A percentile compares a stretch with the other conserved stretches of the same genome.
phyloP scores from a whole-genome alignment of 129 eudicot species.

The Scalesia atractyloides region DNA sequence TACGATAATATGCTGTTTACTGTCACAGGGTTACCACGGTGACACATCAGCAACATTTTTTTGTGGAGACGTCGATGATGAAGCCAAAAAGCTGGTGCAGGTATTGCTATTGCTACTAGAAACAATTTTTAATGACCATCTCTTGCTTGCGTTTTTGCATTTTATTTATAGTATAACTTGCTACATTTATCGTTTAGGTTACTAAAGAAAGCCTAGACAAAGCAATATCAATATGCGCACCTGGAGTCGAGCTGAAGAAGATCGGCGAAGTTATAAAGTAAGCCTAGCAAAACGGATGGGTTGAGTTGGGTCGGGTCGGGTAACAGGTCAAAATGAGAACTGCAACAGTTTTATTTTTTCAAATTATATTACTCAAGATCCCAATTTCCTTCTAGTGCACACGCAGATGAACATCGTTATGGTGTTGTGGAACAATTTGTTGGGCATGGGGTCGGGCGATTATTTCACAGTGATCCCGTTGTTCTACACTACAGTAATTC shows the following conservation, averaged over 20 bases:
- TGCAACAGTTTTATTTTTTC: background rate
- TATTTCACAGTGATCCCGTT: slow-evolving; percentile 85
- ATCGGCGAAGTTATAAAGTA: slow-evolving; percentile 85
- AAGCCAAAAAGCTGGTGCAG: slow-evolving; percentile 82
- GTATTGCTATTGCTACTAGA: slow-evolving; percentile 39
- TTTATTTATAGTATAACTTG: background rate
- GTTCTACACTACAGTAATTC: slow-evolving; percentile 76
- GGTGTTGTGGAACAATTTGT: slow-evolving; percentile 87
- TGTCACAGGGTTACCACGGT: slow-evolving; percentile 90
- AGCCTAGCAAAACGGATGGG: slow-evolving; percentile 18
- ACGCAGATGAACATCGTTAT: slow-evolving; percentile 73
- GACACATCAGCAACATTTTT: slow-evolving; percentile 91
- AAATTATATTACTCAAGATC: background rate
- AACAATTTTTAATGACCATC: background rate
- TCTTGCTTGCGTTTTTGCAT: background rate
- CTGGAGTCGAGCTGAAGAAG: slow-evolving; percentile 72
- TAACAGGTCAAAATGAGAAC: background rate
- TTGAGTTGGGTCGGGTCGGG: too few relatives aligned
- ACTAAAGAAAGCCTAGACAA: slow-evolving; percentile 79
- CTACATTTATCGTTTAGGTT: slow-evolving; percentile 48
- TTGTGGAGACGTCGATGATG: slow-evolving; percentile 79
- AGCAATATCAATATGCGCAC: slow-evolving; percentile 91
- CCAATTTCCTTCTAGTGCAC: slow-evolving; percentile 52
- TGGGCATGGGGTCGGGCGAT: slow-evolving; percentile 93
- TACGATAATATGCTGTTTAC: slow-evolving; percentile 8